Conservation (phyloP, 805 yeast genomes). For the Sungouiella blattae region DNA sequence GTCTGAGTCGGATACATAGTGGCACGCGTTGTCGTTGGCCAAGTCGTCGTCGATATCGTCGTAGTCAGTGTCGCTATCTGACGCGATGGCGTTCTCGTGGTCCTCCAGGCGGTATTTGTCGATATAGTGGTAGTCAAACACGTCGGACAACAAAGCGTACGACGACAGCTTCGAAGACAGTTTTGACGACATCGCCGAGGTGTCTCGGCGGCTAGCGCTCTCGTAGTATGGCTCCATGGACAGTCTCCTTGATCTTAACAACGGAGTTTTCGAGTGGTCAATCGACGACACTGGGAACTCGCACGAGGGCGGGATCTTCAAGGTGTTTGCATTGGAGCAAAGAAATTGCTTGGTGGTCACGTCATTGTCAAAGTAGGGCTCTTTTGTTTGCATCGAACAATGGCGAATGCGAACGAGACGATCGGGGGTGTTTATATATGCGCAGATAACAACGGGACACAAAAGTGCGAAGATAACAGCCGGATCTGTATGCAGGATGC, state of each 20-base stretch:
- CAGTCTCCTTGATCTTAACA: conserved; percentile 10
- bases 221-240: conserved; percentile 17
- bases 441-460: not conserved
- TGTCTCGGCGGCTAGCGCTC: conserved; percentile 1
- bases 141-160: conserved; percentile 14
- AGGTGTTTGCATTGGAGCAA: conserved; percentile 2
- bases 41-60: conserved; percentile 4
- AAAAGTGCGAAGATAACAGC: too few species aligned
- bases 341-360: conserved; percentile 8
- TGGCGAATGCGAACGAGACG: not conserved
- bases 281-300: conserved; percentile 3
- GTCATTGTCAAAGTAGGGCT: conserved; percentile 14
- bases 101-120: conserved; percentile 3
- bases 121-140: conserved; percentile 13
- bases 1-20: conserved; percentile 3
- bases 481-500: too few species aligned
- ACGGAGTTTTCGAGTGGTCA: not conserved
- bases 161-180: conserved; percentile 11
- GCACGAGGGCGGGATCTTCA: conserved; percentile 10
- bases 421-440: not conserved
- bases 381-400: conserved; percentile 11
- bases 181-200: conserved; percentile 2
- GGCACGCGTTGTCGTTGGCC: not conserved
- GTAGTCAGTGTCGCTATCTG: conserved; percentile 16
- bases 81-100: conserved; percentile 12